Conservation (phyloP, 129 eudicot species). For the Ambrosia artemisiifolia region DNA sequence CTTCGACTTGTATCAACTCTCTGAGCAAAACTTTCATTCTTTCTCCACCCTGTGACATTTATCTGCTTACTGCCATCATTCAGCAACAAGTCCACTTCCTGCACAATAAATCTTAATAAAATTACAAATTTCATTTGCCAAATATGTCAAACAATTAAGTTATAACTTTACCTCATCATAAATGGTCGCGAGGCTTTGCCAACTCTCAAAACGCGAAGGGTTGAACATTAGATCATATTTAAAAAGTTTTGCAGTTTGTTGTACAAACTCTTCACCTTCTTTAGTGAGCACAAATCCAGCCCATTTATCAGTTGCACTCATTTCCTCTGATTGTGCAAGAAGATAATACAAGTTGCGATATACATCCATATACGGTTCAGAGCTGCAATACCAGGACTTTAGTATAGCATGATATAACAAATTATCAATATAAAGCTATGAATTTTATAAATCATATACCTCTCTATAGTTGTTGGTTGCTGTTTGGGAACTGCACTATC, state of each 20-base stretch:
- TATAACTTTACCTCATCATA: constrained; percentile 78
- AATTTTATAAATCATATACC: constrained; percentile 43
- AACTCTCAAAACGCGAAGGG: constrained; percentile 86
- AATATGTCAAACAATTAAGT: background rate
- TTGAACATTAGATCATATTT: constrained; percentile 86
- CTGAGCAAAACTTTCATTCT: constrained; percentile 58
- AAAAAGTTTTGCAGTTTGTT: constrained; percentile 78
- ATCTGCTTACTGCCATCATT: constrained; percentile 99
- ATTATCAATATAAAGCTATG: constrained; percentile 4
- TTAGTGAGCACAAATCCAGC: constrained; percentile 95
- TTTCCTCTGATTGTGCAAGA: constrained; percentile 87
- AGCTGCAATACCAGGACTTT: constrained; percentile 49
- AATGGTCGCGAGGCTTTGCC: constrained; percentile 90
- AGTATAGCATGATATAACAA: constrained; percentile 4
- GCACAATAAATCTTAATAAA: constrained; percentile 18
- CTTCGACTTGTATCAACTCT: constrained; percentile 95
- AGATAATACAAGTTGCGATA: constrained; percentile 84
- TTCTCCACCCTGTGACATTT: constrained; percentile 86
- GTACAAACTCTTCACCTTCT: constrained; percentile 96
- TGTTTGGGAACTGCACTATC: constrained; percentile 43
- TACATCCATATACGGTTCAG: constrained; percentile 89
- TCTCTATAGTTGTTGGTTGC: constrained; percentile 40
- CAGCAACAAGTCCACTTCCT: constrained; percentile 96
- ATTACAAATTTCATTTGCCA: background rate
- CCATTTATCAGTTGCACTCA: constrained; percentile 92